phyloP scores from a whole-genome alignment of 768 basidiomycete genomes.

The Lentinula aciculospora region DNA sequence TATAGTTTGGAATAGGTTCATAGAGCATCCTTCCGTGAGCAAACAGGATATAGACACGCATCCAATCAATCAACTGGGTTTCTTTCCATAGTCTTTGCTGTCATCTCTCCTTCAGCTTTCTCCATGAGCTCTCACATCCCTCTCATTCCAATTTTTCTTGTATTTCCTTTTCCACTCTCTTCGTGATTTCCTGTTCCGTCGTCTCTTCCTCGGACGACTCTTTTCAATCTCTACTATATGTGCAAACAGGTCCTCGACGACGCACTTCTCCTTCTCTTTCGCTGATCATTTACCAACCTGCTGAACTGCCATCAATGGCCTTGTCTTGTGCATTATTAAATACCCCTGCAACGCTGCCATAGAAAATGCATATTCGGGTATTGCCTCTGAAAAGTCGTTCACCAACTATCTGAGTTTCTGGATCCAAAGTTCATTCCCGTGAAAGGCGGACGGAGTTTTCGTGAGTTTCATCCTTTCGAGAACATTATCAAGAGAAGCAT shows the following conservation, averaged over 20 bases:
- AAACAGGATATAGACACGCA: no score
- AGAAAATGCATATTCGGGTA: constrained; percentile 44
- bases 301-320: constrained; percentile 38
- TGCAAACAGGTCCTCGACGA: neutral
- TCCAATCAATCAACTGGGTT: neutral
- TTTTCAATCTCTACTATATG: neutral
- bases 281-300: constrained; percentile 32
- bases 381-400: constrained; percentile 42
- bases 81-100: constrained; percentile 1
- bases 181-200: neutral
- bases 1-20: constrained; percentile 57
- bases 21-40: no score
- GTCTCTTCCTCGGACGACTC: neutral
- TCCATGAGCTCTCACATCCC: constrained; percentile 34
- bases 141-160: constrained; percentile 1
- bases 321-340: constrained; percentile 48
- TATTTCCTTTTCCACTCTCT: constrained; percentile 1
- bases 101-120: neutral
- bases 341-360: constrained; percentile 45
- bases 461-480: neutral
- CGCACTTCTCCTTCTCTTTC: constrained; percentile 17
- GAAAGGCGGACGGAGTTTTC: constrained; percentile 3
- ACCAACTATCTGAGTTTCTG: constrained; percentile 42
- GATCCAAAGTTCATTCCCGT: constrained; percentile 34
- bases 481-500: constrained; percentile 10